Percentiles rank a stretch among this genome's conserved stretches.
Conservation (phyloP, 257 asterid species). For the Solanum arcanum region DNA sequence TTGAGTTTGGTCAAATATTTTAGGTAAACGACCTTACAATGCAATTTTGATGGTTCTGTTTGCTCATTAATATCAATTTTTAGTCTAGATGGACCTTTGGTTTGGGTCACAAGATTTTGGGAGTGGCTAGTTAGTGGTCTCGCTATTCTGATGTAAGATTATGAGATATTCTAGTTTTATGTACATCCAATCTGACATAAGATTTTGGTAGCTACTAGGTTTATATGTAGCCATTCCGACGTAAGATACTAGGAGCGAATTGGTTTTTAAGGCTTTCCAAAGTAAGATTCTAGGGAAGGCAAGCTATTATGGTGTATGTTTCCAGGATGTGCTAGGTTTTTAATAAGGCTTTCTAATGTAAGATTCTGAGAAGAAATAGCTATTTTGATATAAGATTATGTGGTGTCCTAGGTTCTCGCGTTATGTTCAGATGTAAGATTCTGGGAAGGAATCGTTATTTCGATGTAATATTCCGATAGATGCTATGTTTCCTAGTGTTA, state of each 20-base stretch:
- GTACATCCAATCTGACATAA: too few species aligned
- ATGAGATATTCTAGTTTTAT: neutral
- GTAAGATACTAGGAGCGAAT: too few species aligned
- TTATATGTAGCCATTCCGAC: neutral
- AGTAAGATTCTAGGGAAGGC: neutral
- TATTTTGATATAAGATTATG: neutral
- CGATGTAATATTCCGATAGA: neutral
- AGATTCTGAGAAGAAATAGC: too few species aligned
- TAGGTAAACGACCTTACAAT: neutral
- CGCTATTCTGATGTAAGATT: too few species aligned
- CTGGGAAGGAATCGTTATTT: neutral
- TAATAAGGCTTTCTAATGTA: neutral
- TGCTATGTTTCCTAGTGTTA: neutral
- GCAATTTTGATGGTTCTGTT: too few species aligned
- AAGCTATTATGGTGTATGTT: neutral
- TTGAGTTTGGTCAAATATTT: neutral
- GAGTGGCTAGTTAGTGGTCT: neutral
- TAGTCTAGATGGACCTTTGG: neutral
- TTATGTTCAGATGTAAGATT: neutral
- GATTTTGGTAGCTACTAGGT: neutral
- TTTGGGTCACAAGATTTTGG: neutral
- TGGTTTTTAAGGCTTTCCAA: neutral
- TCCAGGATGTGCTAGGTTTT: neutral
- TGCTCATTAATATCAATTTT: neutral
- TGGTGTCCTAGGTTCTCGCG: neutral